phyloP scores from a whole-genome alignment of 306 rosid genomes.

The Acacia acuminata region DNA sequence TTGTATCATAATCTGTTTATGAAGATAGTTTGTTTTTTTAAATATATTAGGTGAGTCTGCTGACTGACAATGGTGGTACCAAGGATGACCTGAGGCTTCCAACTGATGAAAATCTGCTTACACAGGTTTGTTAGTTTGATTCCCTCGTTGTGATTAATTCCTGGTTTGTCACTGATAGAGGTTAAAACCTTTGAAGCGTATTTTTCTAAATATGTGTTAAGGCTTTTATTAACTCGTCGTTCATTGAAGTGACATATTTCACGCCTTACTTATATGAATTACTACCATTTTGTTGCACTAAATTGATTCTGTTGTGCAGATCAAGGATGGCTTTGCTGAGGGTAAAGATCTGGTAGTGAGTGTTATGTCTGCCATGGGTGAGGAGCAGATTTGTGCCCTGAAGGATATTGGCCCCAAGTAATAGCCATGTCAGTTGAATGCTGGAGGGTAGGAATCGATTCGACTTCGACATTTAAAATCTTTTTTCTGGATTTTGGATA shows the following conservation, averaged over 20 bases:
- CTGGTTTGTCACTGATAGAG: neutral
- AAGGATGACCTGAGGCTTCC: constrained; percentile 80
- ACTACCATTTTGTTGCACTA: neutral
- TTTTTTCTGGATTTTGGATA: too few species aligned
- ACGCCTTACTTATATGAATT: neutral
- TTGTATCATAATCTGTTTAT: neutral
- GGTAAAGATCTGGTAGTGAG: constrained; percentile 73
- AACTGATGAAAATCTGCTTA: constrained; percentile 60
- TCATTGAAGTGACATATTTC: neutral
- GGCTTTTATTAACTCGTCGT: neutral
- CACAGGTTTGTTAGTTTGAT: constrained; percentile 45
- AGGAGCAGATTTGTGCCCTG: constrained; percentile 67
- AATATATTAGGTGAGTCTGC: constrained; percentile 60
- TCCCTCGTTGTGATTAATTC: neutral
- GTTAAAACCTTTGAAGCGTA: too few species aligned
- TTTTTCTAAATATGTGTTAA: too few species aligned
- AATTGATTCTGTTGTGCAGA: constrained; percentile 41
- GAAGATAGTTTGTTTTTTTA: neutral
- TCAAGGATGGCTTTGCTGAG: constrained; percentile 63
- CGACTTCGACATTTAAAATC: too few species aligned
- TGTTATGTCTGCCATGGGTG: constrained; percentile 82
- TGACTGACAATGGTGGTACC: constrained; percentile 65
- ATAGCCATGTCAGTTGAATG: constrained; percentile 1
- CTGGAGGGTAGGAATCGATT: neutral
- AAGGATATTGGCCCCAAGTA: constrained; percentile 73